Evolutionary conservation across 1,284 basidiomycete genomes (phyloP).

Genomic region (Malassezia vespertilionis): DNA sequence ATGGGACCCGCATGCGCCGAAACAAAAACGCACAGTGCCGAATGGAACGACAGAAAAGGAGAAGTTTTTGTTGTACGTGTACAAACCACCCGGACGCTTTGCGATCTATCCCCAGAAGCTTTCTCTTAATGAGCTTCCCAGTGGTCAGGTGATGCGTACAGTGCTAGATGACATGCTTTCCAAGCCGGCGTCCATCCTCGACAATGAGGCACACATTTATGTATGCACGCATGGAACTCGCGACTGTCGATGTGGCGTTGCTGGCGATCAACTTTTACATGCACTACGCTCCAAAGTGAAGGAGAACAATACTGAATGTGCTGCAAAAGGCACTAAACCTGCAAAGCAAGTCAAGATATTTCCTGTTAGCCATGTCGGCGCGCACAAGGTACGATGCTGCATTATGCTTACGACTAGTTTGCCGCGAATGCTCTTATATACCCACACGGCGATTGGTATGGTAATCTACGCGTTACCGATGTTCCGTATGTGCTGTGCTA

Average conservation of each 20-base stretch:
- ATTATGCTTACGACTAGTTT: conserved; percentile 17
- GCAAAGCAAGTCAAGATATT: conserved; percentile 27
- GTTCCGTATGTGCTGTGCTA: conserved; percentile 13
- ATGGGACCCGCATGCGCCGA: conserved; percentile 30
- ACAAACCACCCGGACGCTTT: conserved; percentile 24
- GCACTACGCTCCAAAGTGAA: conserved; percentile 27
- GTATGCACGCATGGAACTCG: conserved; percentile 46
- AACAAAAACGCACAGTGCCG: conserved; percentile 27
- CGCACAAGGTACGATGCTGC: conserved; percentile 26
- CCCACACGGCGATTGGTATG: conserved; percentile 42
- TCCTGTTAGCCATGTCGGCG: conserved; percentile 35
- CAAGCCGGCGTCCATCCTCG: background rate
- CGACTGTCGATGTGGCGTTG: conserved; percentile 48
- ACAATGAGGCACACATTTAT: conserved; percentile 39
- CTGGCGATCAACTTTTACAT: conserved; percentile 38
- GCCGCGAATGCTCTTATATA: conserved; percentile 47
- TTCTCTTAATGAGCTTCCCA: conserved; percentile 29
- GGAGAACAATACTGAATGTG: conserved; percentile 26
- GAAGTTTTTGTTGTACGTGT: conserved; percentile 25
- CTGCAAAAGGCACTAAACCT: conserved; percentile 12
- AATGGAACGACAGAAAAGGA: conserved; percentile 30
- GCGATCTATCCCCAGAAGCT: conserved; percentile 26
- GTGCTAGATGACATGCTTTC: background rate
- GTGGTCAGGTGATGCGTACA: conserved; percentile 17
- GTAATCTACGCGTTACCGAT: conserved; percentile 28